phyloP scores from a whole-genome alignment of 495 filamentous ascomycete species.

The Recurvomyces mirabilis region DNA sequence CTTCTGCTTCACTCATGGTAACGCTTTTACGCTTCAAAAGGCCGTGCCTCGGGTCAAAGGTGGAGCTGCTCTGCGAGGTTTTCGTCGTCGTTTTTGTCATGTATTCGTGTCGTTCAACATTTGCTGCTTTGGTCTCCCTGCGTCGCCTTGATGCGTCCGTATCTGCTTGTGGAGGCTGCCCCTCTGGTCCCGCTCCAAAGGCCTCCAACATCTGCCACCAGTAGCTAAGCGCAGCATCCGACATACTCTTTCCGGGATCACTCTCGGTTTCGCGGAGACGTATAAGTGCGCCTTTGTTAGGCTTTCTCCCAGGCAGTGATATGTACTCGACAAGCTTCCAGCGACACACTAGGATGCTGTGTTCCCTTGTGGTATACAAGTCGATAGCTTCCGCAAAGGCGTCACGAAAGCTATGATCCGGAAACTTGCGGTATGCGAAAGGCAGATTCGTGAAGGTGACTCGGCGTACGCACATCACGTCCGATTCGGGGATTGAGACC shows the following conservation, averaged over 20 bases:
- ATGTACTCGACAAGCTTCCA: conserved; percentile 18
- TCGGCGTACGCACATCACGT: too few relatives aligned
- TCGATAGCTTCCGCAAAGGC: conserved; percentile 18
- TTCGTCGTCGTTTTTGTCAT: too few relatives aligned
- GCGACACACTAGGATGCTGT: conserved; percentile 19
- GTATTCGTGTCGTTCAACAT: too few relatives aligned
- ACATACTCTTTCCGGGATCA: neutral
- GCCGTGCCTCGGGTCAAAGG: too few relatives aligned
- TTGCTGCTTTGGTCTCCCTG: too few relatives aligned
- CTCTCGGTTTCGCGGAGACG: neutral
- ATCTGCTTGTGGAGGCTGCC: too few relatives aligned
- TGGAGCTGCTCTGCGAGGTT: too few relatives aligned
- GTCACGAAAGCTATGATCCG: conserved; percentile 26
- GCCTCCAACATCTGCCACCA: neutral
- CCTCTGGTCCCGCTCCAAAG: too few relatives aligned
- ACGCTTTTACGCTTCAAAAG: too few relatives aligned
- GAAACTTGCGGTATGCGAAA: conserved; percentile 43
- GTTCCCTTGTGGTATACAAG: conserved; percentile 19
- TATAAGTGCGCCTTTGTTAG: neutral
- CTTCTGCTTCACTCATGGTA: too few relatives aligned
- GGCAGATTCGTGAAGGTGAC: conserved; percentile 33
- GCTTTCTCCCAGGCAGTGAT: neutral
- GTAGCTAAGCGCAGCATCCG: neutral
- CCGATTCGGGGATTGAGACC: too few relatives aligned
- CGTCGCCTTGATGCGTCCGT: too few relatives aligned